Evolutionary conservation across 2,329 filamentous ascomycete species (phyloP).

Genomic region (Talaromyces rugulosus): DNA sequence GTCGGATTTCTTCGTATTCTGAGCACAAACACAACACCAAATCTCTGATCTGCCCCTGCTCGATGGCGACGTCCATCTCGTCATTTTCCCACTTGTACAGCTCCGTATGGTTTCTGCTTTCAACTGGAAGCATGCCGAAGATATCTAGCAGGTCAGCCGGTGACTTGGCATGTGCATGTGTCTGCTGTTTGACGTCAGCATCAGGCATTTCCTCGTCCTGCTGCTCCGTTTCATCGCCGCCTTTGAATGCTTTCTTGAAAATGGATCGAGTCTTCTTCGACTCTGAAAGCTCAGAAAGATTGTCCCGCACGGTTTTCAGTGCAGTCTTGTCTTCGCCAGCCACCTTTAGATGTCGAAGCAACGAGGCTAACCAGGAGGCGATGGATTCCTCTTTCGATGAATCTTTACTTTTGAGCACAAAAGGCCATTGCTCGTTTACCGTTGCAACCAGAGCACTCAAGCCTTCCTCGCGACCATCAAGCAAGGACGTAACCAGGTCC

Average conservation of each 20-base stretch:
- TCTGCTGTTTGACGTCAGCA: conserved; percentile 13
- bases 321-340: conserved; percentile 48
- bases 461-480: conserved; percentile 29
- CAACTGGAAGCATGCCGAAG: conserved; percentile 48
- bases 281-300: conserved; percentile 39
- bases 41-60: conserved; percentile 67
- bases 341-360: conserved; percentile 53
- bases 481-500: conserved; percentile 42
- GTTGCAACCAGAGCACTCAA: conserved; percentile 65
- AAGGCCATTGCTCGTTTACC: conserved; percentile 74
- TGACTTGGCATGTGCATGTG: conserved; percentile 8
- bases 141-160: conserved; percentile 48
- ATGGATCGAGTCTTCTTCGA: conserved; percentile 30
- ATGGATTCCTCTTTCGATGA: conserved; percentile 45
- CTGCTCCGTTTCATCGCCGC: conserved; percentile 15
- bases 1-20: conserved; percentile 67
- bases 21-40: conserved; percentile 75
- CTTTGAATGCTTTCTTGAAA: conserved; percentile 36
- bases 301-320: conserved; percentile 44
- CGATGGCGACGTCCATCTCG: conserved; percentile 71
- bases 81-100: conserved; percentile 67
- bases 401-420: conserved; percentile 53
- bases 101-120: conserved; percentile 39
- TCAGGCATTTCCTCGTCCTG: conserved; percentile 9
- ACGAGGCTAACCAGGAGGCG: conserved; percentile 55